Conservation (phyloP, 208 protist genomes). For the Leishmania martiniquensis region DNA sequence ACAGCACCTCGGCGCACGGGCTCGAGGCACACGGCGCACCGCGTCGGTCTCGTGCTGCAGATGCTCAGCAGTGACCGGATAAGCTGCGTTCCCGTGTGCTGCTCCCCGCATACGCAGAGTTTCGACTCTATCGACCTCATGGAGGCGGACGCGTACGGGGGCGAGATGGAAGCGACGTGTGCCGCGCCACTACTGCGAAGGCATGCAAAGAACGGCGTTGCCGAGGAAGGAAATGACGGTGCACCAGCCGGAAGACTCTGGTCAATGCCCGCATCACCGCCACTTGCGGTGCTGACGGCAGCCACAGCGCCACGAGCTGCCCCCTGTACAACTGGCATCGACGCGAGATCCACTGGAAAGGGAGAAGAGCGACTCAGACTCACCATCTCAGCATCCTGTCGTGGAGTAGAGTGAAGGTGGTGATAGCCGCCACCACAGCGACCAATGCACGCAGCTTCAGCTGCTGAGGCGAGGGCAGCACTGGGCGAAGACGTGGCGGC, state of each 20-base stretch:
- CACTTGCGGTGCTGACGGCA: background rate
- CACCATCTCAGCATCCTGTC: background rate
- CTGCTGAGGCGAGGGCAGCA: background rate
- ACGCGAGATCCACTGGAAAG: background rate
- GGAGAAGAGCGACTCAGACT: background rate
- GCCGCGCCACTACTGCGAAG: background rate
- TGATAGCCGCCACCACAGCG: background rate
- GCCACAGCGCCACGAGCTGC: background rate
- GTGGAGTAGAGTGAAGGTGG: background rate
- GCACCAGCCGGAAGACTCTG: background rate
- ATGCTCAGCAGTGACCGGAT: slow-evolving; percentile 29
- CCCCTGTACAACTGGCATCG: background rate
- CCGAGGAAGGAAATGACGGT: background rate
- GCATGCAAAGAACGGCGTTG: background rate
- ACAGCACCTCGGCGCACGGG: slow-evolving; percentile 30
- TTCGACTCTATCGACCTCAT: background rate
- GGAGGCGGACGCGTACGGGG: background rate
- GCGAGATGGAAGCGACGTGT: background rate
- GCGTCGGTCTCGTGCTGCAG: slow-evolving; percentile 26
- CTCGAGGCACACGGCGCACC: slow-evolving; percentile 68
- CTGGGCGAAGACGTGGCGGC: background rate
- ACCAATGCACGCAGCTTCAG: background rate
- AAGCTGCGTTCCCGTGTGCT: slow-evolving; percentile 33
- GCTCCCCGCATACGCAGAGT: slow-evolving; percentile 35
- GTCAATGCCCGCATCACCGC: background rate